Base-by-base conservation (phyloP, 2,329 filamentous ascomycete genomes). In the Epicoccum sorghinum region DNA sequence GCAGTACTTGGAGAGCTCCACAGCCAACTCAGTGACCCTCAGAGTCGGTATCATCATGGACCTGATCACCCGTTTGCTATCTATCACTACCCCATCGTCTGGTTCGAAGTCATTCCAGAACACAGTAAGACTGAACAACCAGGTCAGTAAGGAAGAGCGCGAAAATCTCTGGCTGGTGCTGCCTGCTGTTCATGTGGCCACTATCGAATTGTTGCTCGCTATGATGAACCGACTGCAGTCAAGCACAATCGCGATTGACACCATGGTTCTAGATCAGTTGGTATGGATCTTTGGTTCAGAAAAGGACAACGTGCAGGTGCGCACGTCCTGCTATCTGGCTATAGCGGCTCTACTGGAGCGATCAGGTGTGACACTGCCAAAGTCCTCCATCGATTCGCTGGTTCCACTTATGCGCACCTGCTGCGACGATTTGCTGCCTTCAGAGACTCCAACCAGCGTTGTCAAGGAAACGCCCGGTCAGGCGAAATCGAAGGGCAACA, bases 91-190 rank as follows among this genome's bases (percentile, higher is more conserved):
- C 73, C 72, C 84, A 61, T 51, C 80, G 65, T 62, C 75, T 43
- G 60, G 80, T 67, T 69, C 77, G 56, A 79, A 78, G 2, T 75
- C 53, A 12, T 66, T 64, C 33, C 67, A 65, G 10, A 68, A 60
- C 27, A 53, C 49, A 8, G 48, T 85, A n/a, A 84, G 87, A 56
- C 80, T 87, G 55, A 93, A 92, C 63, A 80, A 86, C 7, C 88
- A 90, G 58, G 85, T 95, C 58, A 83, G 86, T 29, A 85, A 89
- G 57, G 90, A 96, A 44, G 93, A 97, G 74, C 88, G 88, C 57
- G 91, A 96, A 47, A 85, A 87, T 39, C 80, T 97, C 3, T 93
- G 89, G 84, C 78, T 83, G 41, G 79, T 85, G 14, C 80, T 97
- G 9, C 90, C 93, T 4, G 80, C 83, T 8, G 83, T 97, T 35